Conservation (phyloP, 768 basidiomycete genomes). For the Lactifluus piperatus region DNA sequence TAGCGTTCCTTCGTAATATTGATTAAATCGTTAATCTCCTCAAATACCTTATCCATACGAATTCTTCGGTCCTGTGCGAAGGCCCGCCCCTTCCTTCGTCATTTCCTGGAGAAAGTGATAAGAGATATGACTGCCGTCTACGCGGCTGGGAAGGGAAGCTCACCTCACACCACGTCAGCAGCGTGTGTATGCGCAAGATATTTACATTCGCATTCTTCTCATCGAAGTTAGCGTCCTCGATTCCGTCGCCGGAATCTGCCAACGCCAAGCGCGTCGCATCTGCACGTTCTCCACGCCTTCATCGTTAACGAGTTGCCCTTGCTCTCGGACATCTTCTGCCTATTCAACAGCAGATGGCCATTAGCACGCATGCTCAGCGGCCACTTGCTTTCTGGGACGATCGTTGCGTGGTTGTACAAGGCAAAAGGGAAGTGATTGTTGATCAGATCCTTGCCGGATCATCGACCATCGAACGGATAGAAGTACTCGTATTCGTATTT, state of each 20-base stretch:
- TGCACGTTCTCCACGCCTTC: conserved; percentile 86
- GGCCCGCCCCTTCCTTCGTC: too few species aligned
- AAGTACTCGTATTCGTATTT: conserved; percentile 93
- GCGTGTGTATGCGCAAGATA: conserved; percentile 85
- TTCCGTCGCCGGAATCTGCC: conserved; percentile 96
- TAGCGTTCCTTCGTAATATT: too few species aligned
- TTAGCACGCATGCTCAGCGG: too few species aligned
- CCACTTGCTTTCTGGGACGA: too few species aligned
- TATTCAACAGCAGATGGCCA: too few species aligned
- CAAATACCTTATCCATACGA: conserved; percentile 74
- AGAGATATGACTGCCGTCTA: neutral
- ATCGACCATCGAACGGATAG: conserved; percentile 96
- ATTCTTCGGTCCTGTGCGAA: conserved; percentile 66
- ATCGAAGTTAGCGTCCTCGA: too few species aligned
- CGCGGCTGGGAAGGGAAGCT: conserved; percentile 20
- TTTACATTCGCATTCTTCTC: conserved; percentile 96
- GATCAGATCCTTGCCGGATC: conserved; percentile 95
- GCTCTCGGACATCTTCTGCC: too few species aligned
- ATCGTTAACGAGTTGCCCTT: too few species aligned
- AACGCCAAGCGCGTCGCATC: conserved; percentile 90
- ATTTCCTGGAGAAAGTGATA: too few species aligned
- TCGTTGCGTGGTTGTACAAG: conserved; percentile 89
- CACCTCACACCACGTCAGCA: conserved; percentile 89
- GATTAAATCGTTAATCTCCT: too few species aligned
- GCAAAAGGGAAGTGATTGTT: conserved; percentile 93